Conservation (phyloP, 495 filamentous ascomycete species). For the Clavariopsis aquatica region DNA sequence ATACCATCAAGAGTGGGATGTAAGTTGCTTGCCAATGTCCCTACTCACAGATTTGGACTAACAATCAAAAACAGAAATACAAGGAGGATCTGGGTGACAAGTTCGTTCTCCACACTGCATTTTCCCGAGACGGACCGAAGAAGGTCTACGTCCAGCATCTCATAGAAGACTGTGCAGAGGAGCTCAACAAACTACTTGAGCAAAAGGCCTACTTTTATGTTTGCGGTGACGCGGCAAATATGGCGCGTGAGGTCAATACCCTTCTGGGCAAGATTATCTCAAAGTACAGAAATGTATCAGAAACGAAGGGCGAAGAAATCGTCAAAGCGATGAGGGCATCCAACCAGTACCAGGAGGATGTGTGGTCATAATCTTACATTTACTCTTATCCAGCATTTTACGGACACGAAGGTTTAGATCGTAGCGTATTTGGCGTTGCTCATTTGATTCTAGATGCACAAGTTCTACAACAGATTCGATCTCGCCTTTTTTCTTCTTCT, state of each 20-base stretch:
- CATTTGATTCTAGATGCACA: not conserved
- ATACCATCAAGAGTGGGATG: slow-evolving; percentile 91
- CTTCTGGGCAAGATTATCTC: slow-evolving; percentile 82
- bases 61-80: slow-evolving; percentile 63
- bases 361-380: slow-evolving; percentile 41
- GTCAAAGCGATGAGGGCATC: slow-evolving; percentile 92
- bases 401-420: slow-evolving; percentile 17
- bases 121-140: slow-evolving; percentile 78
- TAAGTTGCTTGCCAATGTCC: slow-evolving; percentile 53
- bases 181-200: slow-evolving; percentile 84
- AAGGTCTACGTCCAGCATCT: slow-evolving; percentile 99
- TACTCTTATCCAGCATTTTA: slow-evolving; percentile 19
- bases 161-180: slow-evolving; percentile 74
- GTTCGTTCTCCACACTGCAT: slow-evolving; percentile 86
- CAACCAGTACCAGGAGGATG: slow-evolving; percentile 86
- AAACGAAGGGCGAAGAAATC: slow-evolving; percentile 87
- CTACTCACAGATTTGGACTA: slow-evolving; percentile 18
- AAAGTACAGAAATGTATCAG: slow-evolving; percentile 73
- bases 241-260: slow-evolving; percentile 94
- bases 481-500: not conserved
- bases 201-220: slow-evolving; percentile 97
- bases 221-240: slow-evolving; percentile 96
- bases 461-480: not conserved
- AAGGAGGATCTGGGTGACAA: slow-evolving; percentile 78
- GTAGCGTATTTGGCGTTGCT: slow-evolving; percentile 25